phyloP scores from a whole-genome alignment of 176 grass and related monocot species.

The Bothriochloa decipiens region DNA sequence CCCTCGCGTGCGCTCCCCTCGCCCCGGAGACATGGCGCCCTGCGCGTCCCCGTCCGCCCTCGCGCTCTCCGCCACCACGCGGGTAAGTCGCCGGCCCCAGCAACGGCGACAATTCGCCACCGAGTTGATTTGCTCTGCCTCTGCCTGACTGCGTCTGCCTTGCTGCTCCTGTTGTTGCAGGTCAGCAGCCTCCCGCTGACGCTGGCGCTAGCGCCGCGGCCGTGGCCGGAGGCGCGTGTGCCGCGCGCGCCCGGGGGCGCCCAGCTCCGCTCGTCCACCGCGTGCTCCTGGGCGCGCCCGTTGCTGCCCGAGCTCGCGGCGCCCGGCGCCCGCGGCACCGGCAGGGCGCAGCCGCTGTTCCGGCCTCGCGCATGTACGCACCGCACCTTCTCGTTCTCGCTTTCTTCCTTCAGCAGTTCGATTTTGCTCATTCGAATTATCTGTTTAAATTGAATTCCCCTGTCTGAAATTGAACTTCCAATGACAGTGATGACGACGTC shows the following conservation, averaged over 20 bases:
- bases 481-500: constrained; percentile 66
- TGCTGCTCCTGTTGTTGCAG: not conserved
- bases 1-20: not conserved
- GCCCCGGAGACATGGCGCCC: constrained; percentile 32
- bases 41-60: constrained; percentile 29
- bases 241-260: not conserved
- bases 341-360: constrained; percentile 43
- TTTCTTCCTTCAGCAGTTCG: not conserved
- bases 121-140: not conserved
- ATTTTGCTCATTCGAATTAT: not conserved
- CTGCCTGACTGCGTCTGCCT: not conserved
- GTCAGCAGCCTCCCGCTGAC: not conserved
- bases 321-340: not conserved
- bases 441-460: not conserved
- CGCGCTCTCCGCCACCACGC: constrained; percentile 15
- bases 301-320: constrained; percentile 30
- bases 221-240: not conserved
- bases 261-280: not conserved
- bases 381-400: not conserved
- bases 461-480: not conserved
- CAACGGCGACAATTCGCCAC: not conserved
- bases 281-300: constrained; percentile 24
- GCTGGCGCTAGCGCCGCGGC: not conserved
- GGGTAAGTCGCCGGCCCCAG: not conserved
- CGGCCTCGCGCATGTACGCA: constrained; percentile 47